Base-by-base conservation (phyloP, 2,329 filamentous ascomycete genomes). In the Arthroderma sp. region DNA sequence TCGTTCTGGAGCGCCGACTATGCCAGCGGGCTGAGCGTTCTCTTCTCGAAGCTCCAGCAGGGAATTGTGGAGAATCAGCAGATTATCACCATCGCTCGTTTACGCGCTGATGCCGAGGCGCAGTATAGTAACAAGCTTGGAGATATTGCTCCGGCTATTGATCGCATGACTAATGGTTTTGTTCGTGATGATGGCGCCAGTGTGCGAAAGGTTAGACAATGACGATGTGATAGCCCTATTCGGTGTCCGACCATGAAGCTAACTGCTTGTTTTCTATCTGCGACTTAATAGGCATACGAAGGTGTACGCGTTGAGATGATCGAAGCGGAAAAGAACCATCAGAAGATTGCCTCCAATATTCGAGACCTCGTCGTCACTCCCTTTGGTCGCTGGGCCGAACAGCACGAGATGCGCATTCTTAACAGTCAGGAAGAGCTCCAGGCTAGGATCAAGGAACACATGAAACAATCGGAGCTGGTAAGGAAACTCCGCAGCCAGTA, bases 1-100 rank as follows among this genome's bases (percentile, higher is more conserved):
- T 94, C 88, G 42, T 96, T 98, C 70, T 98, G 91, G 91, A 94
- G 91, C 50, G 78, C 79, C 62, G 91, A 98, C 75, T 96, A 96
- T 74, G 89, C 89, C 63, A 87, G 85, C 72, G 88, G 91, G 51
- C 77, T 98, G 53, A 88, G 89, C 45, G 87, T 96, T 52, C 77
- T 98, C 53, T 98, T 96, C 60, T 80, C 80, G 64, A 98, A 98
- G 73, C 81, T 98, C 46, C 88, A 96, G 66, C 91, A 98, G 66
- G 91, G 91, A 50, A 83, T 93, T 48, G 77, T 88, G 56, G 91
- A 98, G 67, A 94, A 98, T 65, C 84, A 89, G 58, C 91, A 98
- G 68, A 74, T 98, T 49, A 71, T 98, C 52, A 91, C 83, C 33
- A 79, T 98, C 58, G 87, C 91, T 52, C 85, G 85, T 49, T 77